Percentiles rank a stretch among this genome's conserved stretches.
Evolutionary conservation across 2,329 filamentous ascomycete genomes (phyloP).

Genomic region (Exserohilum turcica): DNA sequence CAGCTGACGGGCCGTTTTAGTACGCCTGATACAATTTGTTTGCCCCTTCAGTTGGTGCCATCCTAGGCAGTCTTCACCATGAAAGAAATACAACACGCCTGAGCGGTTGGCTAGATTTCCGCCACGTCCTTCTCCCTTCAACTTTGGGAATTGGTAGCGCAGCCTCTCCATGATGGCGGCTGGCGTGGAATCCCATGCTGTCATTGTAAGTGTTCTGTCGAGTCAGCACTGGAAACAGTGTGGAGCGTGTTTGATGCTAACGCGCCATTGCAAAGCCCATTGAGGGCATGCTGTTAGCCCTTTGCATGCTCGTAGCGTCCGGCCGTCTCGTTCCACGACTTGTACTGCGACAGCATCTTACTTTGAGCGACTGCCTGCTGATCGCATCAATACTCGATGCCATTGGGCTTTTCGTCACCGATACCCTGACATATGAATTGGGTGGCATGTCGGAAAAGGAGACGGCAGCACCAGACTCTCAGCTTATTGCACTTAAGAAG

Average conservation of each 20-base stretch:
- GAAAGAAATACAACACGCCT: not conserved
- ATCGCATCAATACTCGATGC: slow-evolving; percentile 24
- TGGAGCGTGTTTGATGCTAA: not conserved
- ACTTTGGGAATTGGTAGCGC: not conserved
- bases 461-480: slow-evolving; percentile 11
- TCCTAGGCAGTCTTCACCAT: not conserved
- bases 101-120: not conserved
- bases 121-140: not conserved
- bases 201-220: slow-evolving; percentile 13
- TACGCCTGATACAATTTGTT: not conserved
- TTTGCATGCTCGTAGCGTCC: slow-evolving; percentile 22
- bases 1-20: not conserved
- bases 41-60: not conserved
- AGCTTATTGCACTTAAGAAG: slow-evolving; percentile 22
- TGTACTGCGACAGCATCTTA: slow-evolving; percentile 19
- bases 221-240: not conserved
- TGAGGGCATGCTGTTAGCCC: slow-evolving; percentile 15
- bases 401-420: slow-evolving; percentile 25
- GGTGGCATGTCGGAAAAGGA: slow-evolving; percentile 25
- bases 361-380: slow-evolving; percentile 23
- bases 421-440: slow-evolving; percentile 25
- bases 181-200: slow-evolving; percentile 13
- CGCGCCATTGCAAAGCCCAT: slow-evolving; percentile 14
- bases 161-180: slow-evolving; percentile 7
- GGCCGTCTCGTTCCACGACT: slow-evolving; percentile 24